Evolutionary conservation across 2,329 filamentous ascomycete species (phyloP).

Genomic region (Cladosporium colombiae): DNA sequence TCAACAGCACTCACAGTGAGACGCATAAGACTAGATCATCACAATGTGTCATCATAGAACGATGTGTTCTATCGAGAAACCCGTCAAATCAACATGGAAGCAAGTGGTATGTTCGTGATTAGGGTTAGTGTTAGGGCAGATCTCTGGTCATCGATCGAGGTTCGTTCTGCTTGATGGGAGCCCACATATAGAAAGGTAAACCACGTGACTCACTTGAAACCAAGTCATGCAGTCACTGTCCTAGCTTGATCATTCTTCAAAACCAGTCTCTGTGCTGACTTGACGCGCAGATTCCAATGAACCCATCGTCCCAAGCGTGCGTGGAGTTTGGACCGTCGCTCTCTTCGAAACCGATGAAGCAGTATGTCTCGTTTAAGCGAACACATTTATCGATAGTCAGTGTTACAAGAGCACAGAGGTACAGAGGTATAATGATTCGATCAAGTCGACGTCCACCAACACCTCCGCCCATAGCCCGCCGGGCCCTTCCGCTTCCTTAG

Average conservation of each 20-base stretch:
- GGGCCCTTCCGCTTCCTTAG: neutral
- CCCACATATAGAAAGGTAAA: neutral
- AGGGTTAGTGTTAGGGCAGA: neutral
- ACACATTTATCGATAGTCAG: too few relatives aligned
- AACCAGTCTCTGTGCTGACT: neutral
- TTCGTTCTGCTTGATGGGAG: neutral
- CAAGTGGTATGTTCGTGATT: neutral
- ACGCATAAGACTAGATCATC: neutral
- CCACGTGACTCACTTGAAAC: neutral
- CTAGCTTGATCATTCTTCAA: neutral
- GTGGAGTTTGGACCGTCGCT: neutral
- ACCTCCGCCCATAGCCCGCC: neutral
- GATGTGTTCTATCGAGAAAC: neutral
- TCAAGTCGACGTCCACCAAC: neutral
- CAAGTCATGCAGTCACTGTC: neutral
- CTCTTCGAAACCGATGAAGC: neutral
- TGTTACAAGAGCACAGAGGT: too few relatives aligned
- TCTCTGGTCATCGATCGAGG: neutral
- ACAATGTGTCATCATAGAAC: neutral
- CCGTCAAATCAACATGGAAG: neutral
- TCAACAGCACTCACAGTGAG: neutral
- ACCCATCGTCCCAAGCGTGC: neutral
- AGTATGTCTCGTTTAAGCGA: neutral
- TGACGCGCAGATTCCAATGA: neutral
- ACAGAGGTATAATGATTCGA: neutral